These are phyloP conservation scores for Solioccasus polychromus DNA, from an alignment of 768 basidiomycete genomes.

Conservation along the genomic window DNA sequence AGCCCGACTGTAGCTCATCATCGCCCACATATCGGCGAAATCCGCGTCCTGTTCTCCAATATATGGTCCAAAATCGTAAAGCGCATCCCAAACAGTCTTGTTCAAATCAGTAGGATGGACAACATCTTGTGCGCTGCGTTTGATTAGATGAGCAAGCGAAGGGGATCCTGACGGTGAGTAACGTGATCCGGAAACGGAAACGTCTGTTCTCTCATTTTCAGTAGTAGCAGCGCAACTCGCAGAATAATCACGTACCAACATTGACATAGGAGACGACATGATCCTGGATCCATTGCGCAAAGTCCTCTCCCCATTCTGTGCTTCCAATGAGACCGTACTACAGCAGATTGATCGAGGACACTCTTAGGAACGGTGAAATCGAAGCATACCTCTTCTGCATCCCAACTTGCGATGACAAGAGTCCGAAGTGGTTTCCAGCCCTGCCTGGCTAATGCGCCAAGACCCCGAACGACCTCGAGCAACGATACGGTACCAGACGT, in stretches of 20 bases:
- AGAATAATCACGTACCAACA: slow-evolving; percentile 41
- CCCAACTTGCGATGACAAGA: slow-evolving; percentile 75
- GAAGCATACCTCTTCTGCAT: slow-evolving; percentile 58
- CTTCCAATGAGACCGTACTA: slow-evolving; percentile 77
- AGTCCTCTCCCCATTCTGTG: slow-evolving; percentile 95
- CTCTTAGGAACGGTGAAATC: background rate
- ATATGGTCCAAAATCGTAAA: slow-evolving; percentile 52
- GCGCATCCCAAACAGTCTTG: slow-evolving; percentile 60
- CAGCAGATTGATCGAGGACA: background rate
- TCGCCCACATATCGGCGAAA: slow-evolving; percentile 39
- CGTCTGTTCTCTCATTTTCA: slow-evolving; percentile 37
- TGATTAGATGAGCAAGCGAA: slow-evolving; percentile 59
- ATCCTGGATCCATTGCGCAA: slow-evolving; percentile 70
- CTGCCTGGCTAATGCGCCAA: slow-evolving; percentile 44
- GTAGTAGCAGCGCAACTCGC: background rate
- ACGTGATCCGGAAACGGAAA: slow-evolving; percentile 53
- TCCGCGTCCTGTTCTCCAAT: slow-evolving; percentile 40
- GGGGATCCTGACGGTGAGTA: slow-evolving; percentile 55
- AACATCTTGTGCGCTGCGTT: slow-evolving; percentile 49
- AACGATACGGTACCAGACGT: slow-evolving; percentile 54
- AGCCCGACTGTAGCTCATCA: slow-evolving; percentile 26
- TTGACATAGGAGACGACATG: slow-evolving; percentile 88
- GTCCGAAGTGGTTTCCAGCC: slow-evolving; percentile 71
- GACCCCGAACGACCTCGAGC: slow-evolving; percentile 52
- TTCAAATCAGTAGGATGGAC: slow-evolving; percentile 52